Conservation (phyloP, 148 eudicot species). For the Diospyros kaki region DNA sequence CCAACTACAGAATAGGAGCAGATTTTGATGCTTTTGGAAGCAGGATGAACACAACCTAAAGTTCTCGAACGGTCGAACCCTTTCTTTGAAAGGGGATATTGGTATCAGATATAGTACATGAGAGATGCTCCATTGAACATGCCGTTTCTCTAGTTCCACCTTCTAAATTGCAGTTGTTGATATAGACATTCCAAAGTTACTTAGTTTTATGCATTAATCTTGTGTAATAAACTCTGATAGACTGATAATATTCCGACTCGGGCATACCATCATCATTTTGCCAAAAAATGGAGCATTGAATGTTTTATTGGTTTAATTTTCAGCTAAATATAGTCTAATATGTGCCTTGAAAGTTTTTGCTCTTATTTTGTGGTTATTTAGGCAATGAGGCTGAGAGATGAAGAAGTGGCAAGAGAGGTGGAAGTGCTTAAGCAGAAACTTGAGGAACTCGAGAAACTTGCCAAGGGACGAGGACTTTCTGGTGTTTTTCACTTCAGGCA, state of each 20-base stretch:
- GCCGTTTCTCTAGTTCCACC: background rate
- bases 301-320: too few relatives aligned
- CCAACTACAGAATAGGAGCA: background rate
- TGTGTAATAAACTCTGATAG: too few relatives aligned
- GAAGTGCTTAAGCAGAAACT: conserved; percentile 51
- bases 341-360: too few relatives aligned
- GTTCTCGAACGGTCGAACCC: too few relatives aligned
- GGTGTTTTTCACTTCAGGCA: conserved; percentile 45
- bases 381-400: conserved; percentile 57
- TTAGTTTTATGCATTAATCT: background rate
- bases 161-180: background rate
- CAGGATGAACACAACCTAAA: background rate
- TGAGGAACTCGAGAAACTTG: conserved; percentile 55
- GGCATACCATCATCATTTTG: too few relatives aligned
- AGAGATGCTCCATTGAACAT: too few relatives aligned
- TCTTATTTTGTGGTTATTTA: conserved; percentile 17
- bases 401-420: conserved; percentile 51
- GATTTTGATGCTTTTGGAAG: background rate
- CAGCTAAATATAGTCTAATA: too few relatives aligned
- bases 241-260: too few relatives aligned
- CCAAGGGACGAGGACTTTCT: conserved; percentile 46
- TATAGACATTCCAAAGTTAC: too few relatives aligned
- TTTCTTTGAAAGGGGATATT: too few relatives aligned
- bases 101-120: too few relatives aligned
- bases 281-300: too few relatives aligned